Evolutionary conservation across 495 filamentous ascomycete genomes (phyloP).

Genomic region (Darksidea phi): DNA sequence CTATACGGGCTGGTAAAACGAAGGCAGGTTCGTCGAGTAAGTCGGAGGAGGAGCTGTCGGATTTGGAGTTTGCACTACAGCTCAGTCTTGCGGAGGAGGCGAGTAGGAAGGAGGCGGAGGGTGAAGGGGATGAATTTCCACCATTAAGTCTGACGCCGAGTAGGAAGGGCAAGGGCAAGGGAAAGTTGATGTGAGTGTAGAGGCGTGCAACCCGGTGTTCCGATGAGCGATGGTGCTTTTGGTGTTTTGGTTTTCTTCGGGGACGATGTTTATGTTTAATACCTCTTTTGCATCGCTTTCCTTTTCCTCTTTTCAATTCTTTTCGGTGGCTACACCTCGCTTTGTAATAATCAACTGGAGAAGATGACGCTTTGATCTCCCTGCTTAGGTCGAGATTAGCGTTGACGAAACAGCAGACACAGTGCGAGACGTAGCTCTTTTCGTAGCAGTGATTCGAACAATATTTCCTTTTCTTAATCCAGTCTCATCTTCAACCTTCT

Average conservation of each 20-base stretch:
- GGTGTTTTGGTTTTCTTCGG: slow-evolving; percentile 45
- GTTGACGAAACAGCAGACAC: slow-evolving; percentile 33
- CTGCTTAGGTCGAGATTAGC: slow-evolving; percentile 40
- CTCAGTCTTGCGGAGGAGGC: slow-evolving; percentile 80
- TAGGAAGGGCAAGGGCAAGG: slow-evolving; percentile 51
- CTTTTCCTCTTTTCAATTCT: not conserved
- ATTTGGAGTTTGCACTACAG: slow-evolving; percentile 80
- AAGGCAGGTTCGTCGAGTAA: slow-evolving; percentile 28
- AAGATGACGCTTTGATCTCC: slow-evolving; percentile 71
- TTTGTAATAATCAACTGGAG: slow-evolving; percentile 55
- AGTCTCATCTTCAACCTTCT: no score
- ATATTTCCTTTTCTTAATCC: no score
- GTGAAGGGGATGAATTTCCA: slow-evolving; percentile 55
- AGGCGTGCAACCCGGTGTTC: slow-evolving; percentile 75
- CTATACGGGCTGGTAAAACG: slow-evolving; percentile 3
- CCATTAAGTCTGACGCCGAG: slow-evolving; percentile 47
- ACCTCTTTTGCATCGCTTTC: not conserved
- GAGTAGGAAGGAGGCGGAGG: slow-evolving; percentile 46
- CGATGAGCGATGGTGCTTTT: slow-evolving; percentile 94
- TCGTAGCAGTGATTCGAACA: no score
- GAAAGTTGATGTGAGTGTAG: slow-evolving; percentile 22
- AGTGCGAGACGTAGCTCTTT: no score
- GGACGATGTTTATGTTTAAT: not conserved
- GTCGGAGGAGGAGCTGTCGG: slow-evolving; percentile 58
- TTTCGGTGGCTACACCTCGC: not conserved